Base-by-base conservation (phyloP, 192 early-diverging fungal species). In the Backusella parvicylindrica region DNA sequence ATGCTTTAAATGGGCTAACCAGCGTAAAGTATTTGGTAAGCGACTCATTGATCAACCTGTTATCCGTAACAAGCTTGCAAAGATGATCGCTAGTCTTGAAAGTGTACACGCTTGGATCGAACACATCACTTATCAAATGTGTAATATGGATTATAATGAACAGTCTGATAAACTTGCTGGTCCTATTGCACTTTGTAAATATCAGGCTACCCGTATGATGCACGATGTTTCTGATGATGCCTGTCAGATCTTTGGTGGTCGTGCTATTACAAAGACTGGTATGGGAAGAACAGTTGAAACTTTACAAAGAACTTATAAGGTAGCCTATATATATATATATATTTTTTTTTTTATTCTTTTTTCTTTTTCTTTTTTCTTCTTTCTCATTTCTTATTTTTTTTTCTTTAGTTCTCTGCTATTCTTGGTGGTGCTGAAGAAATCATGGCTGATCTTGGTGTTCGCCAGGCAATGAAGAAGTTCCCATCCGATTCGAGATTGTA, bases 231-330 rank as follows among this genome's bases (percentile, higher is more conserved):
- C 86, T 11, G 91, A 92, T 66, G 85, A 92, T 53, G 86, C 90
- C 12, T 85, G 85, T 21, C 91, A 92, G 82, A 92, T 92, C 81
- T 92, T 92, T 81, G 91, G 91, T 70, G 89, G 90, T n/a, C 82
- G 91, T 23, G 91, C 81, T 31, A 86, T 92, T 75, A 92, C 91
- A 15, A 84, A 86, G 60, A 89, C 88, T 47, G 91, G 91, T 37
- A 92, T 92, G 91, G 91, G 91, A 11, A 75, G 90, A 50, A 68
- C 83, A 16, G 84, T 92, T 66, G 91, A 92, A 75, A 65, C 72
- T 36, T 90, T 91, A 79, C 86, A 91, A 60, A 75, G 89, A 63
- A 88, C 87, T 1, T 85, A 92, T 83, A 92, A 90, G 77, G 66
- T 68, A 37, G 8, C 11, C 2, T 18, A 1, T 68, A 26, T 38